Base-by-base conservation (phyloP, 768 basidiomycete species). In the Termitomyces sp. region DNA sequence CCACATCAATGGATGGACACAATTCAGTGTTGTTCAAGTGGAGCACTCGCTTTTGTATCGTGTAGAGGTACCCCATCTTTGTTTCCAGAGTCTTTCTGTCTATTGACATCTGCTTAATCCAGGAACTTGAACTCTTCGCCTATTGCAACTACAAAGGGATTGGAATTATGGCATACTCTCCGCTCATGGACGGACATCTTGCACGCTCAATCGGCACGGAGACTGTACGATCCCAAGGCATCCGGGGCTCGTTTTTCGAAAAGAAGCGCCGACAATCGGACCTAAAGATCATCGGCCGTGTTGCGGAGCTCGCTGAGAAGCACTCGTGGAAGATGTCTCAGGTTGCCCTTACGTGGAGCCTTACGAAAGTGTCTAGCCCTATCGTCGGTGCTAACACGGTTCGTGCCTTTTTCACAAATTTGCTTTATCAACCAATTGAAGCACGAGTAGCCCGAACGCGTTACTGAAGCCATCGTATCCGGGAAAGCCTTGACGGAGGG, bases 21-120 rank as follows among this genome's bases (percentile, higher is more conserved):
- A 70, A 57, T 84, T 84, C 60, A 71, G 79, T 44, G 76, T 77
- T 57, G 79, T 83, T 72, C 82, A 84, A 66, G 72, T 75, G 44
- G 76, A 79, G 55, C 76, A 83, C 60, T 79, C 73, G 32, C 66
- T 82, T 9, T 67, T 82, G 27, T 85, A 85, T 63, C 72, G 81
- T 8, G 75, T 78, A 58, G 80, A 84, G 67, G 68, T 70, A 7
- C 23, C 2, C 5, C 21, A 12, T 34, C 8, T 21, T 11, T 19
- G 3, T 5, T 34, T 34, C 34, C 11, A 10, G 11, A 19, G 16
- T 41, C 6, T 14, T 25, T 46, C 19, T 9, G 32, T 16, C 5
- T 19, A 34, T 27, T 30, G 16, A 48, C 5, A 1, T 43, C 14
- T 30, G n/a, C n/a, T 8, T 37, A 59, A 7, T 41, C 19, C 32